These are phyloP conservation scores for Xylariaceae sp. DNA, from an alignment of 2,329 filamentous ascomycete genomes.

Conservation along the genomic window DNA sequence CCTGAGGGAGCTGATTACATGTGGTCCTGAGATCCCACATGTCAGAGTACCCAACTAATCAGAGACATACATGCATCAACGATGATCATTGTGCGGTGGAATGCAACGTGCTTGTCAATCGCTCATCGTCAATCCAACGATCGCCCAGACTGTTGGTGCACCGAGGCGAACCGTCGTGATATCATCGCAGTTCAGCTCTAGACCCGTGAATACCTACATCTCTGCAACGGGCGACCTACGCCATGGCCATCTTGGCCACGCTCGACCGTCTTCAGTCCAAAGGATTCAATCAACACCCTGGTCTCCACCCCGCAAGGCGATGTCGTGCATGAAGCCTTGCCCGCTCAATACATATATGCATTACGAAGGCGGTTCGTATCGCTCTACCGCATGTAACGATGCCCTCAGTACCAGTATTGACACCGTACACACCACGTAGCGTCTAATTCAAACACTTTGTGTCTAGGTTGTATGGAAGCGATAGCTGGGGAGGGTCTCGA, in stretches of 20 bases:
- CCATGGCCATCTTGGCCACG: constrained; percentile 10
- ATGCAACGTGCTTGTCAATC: constrained; percentile 23
- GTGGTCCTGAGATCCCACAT: constrained; percentile 6
- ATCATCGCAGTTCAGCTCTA: constrained; percentile 20
- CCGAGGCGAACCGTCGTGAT: constrained; percentile 19
- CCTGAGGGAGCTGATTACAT: neutral
- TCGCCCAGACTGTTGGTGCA: constrained; percentile 19
- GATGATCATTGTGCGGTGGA: constrained; percentile 15
- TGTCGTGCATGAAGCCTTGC: constrained; percentile 27
- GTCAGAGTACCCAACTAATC: constrained; percentile 7
- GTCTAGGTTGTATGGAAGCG: too few species aligned
- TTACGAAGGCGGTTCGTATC: neutral
- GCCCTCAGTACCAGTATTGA: neutral
- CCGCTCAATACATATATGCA: constrained; percentile 4
- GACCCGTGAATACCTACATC: neutral
- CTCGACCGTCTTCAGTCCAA: constrained; percentile 2
- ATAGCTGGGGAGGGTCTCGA: too few species aligned
- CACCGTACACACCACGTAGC: neutral
- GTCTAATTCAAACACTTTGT: neutral
- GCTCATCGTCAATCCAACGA: constrained; percentile 16
- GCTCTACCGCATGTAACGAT: constrained; percentile 3
- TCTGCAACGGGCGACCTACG: constrained; percentile 2
- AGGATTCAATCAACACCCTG: neutral
- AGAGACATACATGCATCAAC: constrained; percentile 12
- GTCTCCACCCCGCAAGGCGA: constrained; percentile 19